phyloP scores from a whole-genome alignment of 352 stramenopile genomes.

The Pythium dissimile region DNA sequence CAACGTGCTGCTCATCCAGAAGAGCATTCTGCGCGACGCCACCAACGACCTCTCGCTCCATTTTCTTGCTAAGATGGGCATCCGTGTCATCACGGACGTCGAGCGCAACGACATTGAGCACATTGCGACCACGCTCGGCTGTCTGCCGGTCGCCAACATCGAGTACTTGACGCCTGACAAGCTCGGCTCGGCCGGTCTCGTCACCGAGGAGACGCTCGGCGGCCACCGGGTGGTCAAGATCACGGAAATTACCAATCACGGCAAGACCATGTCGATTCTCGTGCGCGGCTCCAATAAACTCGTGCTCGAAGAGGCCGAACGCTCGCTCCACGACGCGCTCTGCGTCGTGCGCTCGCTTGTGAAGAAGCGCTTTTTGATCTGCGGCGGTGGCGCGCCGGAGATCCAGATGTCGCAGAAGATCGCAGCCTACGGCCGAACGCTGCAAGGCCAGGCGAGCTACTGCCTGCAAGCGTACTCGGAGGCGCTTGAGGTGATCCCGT shows the following conservation, averaged over 20 bases:
- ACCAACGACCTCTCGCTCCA: conserved; percentile 99
- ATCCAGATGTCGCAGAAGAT: conserved; percentile 95
- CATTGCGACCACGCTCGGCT: conserved; percentile 96
- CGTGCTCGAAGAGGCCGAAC: conserved; percentile 97
- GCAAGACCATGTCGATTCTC: conserved; percentile 97
- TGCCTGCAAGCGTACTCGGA: conserved; percentile 98
- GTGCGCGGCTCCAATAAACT: conserved; percentile 98
- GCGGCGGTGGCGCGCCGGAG: conserved; percentile 96
- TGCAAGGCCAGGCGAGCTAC: conserved; percentile 95
- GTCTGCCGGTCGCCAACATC: conserved; percentile 96
- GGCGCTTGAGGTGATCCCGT: conserved; percentile 97
- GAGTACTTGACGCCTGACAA: conserved; percentile 98
- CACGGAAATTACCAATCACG: conserved; percentile 94
- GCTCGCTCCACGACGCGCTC: conserved; percentile 98
- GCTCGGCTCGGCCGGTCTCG: conserved; percentile 92
- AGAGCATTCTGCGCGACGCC: conserved; percentile 98
- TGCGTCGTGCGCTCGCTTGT: conserved; percentile 97
- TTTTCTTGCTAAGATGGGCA: conserved; percentile 99
- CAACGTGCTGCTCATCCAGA: conserved; percentile 99
- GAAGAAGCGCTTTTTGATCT: conserved; percentile 99
- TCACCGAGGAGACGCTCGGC: conserved; percentile 95
- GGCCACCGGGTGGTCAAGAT: conserved; percentile 99
- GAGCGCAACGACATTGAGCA: conserved; percentile 99
- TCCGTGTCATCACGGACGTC: conserved; percentile 99
- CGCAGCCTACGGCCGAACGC: conserved; percentile 89